Evolutionary conservation across 1,139 yeast genomes (phyloP), one percentile per base, ranked within the genome.

Genomic region (Pichia kudriavzevii): DNA sequence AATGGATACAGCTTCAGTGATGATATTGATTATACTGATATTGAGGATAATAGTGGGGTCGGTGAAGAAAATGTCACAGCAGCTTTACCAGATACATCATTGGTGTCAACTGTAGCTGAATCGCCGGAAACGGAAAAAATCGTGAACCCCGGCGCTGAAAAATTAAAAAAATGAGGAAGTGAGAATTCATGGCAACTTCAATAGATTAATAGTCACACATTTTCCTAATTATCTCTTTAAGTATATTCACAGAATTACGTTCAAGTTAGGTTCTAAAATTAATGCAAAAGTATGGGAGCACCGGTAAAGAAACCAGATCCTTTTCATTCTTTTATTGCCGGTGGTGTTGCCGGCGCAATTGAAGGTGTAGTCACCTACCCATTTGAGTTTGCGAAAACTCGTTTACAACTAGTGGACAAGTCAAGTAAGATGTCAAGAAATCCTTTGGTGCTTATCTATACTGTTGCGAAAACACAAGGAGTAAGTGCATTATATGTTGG

Each of bases 341-440:
- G 97, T 36, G 94, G 95, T 34, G 66, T 84, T 1, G 97, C 96
- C 2, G 97, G 97, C 42, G 96, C 94, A 26, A 71, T 85, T 30
- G 97, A 88, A 61, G 95, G 95, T 21, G 74, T 75, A 26, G 69
- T 83, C 33, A 88, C 96, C 0, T 91, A 87, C 56, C 98, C 98
- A 1, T 91, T 91, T 58, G 98, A 91, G 59, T 91, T 88, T 61
- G 95, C 97, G 30, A 91, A 91, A 56, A 91, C 98, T 6, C 66
- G 97, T 43, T 68, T 91, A 32, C 98, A 91, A 61, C 69, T 91
- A 42, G 75, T 82, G 22, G 84, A 79, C 55, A 81, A 79, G 55
- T 55, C 75, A 1, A 65, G 83, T 14, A 78, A 64, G 31, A 71
- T 72, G 23, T 79, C 94, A 9, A 66, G 88, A 47, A 88, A 91